These are phyloP conservation scores for Leucogyrophana mollusca DNA, from an alignment of 768 basidiomycete species.

Conservation along the genomic window DNA sequence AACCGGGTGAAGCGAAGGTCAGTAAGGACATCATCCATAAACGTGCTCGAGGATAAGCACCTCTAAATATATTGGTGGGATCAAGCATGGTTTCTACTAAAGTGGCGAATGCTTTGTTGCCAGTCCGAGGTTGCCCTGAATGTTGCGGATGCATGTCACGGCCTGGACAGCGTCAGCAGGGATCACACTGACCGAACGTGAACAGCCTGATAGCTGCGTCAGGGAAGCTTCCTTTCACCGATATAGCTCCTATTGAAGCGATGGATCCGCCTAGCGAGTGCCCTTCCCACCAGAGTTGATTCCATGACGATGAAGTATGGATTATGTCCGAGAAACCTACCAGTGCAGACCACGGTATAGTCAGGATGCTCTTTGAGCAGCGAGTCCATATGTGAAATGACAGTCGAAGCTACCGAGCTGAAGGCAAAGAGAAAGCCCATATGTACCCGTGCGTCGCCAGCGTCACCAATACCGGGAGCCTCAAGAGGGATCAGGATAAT, in stretches of 20 bases:
- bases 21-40: neutral
- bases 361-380: conserved; percentile 32
- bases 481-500: conserved; percentile 18
- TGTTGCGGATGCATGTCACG: neutral
- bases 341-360: conserved; percentile 33
- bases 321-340: conserved; percentile 12
- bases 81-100: conserved; percentile 40
- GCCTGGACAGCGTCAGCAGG: neutral
- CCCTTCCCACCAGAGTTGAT: conserved; percentile 21
- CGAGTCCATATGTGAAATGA: conserved; percentile 26
- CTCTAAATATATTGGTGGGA: conserved; percentile 38
- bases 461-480: conserved; percentile 24
- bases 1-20: conserved; percentile 5
- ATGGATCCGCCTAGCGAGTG: conserved; percentile 45
- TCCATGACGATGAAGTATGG: neutral
- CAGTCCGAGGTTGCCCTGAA: conserved; percentile 50
- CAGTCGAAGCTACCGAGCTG: conserved; percentile 26
- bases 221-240: conserved; percentile 29
- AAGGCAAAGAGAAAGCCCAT: conserved; percentile 35
- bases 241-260: conserved; percentile 36
- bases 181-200: conserved; percentile 40
- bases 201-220: conserved; percentile 30
- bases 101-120: conserved; percentile 38
- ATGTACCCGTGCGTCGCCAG: conserved; percentile 29
- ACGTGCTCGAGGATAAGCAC: conserved; percentile 17